phyloP scores from a whole-genome alignment of 192 early-diverging fungal species.

The Linnemannia schmuckeri region DNA sequence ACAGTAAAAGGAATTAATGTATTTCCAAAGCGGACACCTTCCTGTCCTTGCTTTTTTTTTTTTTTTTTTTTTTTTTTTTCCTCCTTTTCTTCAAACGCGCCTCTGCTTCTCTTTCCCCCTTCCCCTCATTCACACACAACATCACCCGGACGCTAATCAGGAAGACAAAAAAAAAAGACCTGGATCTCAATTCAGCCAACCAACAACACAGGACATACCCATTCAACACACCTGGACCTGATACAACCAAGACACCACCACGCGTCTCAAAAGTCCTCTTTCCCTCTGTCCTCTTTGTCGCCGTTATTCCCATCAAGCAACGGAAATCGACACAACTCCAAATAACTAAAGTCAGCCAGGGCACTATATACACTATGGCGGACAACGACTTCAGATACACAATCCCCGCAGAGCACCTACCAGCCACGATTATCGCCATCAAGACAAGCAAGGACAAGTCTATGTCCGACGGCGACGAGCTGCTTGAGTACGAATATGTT shows the following conservation, averaged over 20 bases:
- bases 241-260: not conserved
- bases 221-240: too few species aligned
- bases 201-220: too few species aligned
- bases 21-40: not conserved
- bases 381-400: constrained; percentile 19
- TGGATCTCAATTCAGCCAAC: too few species aligned
- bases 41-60: too few species aligned
- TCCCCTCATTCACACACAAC: not conserved
- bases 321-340: not conserved
- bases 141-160: too few species aligned
- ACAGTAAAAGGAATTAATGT: not conserved
- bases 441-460: constrained; percentile 19
- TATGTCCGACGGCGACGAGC: constrained; percentile 36
- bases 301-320: not conserved
- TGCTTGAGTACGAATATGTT: constrained; percentile 47
- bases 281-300: not conserved
- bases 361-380: constrained; percentile 2
- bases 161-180: too few species aligned
- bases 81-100: too few species aligned
- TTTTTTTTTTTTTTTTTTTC: too few species aligned
- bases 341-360: not conserved
- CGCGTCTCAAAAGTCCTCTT: not conserved
- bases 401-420: constrained; percentile 24
- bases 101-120: not conserved
- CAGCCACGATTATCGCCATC: constrained; percentile 34